Percentiles rank a stretch among this genome's conserved stretches.
phyloP scores from a whole-genome alignment of 2,329 filamentous ascomycete genomes.

The Leptographium procerum region DNA sequence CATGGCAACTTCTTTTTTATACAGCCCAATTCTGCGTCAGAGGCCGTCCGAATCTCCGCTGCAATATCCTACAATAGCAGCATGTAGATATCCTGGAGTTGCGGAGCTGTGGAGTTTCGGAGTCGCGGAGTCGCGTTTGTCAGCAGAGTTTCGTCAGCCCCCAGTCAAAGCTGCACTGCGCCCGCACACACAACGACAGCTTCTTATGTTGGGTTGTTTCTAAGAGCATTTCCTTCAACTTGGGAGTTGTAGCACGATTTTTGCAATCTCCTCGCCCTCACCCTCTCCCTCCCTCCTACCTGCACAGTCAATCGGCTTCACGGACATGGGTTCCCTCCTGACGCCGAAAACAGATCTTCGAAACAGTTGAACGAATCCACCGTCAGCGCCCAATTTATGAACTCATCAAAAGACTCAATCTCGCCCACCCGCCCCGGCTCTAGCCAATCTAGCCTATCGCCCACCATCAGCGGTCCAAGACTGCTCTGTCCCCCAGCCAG shows the following conservation, averaged over 20 bases:
- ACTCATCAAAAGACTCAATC: not conserved
- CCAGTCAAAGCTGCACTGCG: no score
- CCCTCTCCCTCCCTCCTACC: no score
- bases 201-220: no score
- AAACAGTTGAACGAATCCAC: slow-evolving; percentile 8
- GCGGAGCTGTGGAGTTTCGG: not conserved
- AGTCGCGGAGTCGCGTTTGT: not conserved
- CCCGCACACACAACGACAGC: no score
- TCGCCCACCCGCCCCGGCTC: not conserved
- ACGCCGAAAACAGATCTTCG: slow-evolving; percentile 14
- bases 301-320: not conserved
- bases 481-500: not conserved
- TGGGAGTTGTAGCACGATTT: no score
- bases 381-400: slow-evolving; percentile 9
- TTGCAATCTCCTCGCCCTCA: no score
- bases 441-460: not conserved
- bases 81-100: no score
- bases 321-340: not conserved
- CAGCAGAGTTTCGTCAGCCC: not conserved
- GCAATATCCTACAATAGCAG: no score
- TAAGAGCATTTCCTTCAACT: no score
- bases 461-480: not conserved
- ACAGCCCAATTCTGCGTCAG: no score
- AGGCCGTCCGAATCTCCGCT: no score
- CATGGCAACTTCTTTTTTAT: no score